phyloP scores from a whole-genome alignment of 179 eudicot species.

The Corrigiola litoralis region DNA sequence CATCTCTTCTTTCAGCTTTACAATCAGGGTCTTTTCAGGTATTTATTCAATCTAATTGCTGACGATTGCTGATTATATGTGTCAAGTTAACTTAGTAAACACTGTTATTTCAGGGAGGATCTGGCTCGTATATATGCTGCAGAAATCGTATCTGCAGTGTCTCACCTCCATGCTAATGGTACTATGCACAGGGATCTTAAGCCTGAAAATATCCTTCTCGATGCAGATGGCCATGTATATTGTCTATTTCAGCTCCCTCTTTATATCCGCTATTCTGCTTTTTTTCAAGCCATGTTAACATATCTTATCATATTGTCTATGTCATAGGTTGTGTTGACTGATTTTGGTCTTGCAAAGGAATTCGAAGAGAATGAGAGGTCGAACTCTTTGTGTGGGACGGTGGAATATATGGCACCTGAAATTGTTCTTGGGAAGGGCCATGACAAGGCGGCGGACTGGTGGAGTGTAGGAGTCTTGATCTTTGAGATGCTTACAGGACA shows the following conservation, averaged over 20 bases:
- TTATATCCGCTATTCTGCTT: neutral
- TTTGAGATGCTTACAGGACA: constrained; percentile 95
- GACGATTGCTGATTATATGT: neutral
- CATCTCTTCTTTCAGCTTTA: constrained; percentile 91
- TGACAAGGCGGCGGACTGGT: constrained; percentile 94
- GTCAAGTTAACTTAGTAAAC: neutral
- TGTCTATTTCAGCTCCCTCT: constrained; percentile 21
- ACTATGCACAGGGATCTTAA: constrained; percentile 87
- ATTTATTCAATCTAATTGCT: neutral
- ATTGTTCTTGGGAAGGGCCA: constrained; percentile 86
- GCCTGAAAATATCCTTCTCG: constrained; percentile 81
- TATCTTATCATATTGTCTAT: neutral
- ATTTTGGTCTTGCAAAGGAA: constrained; percentile 87
- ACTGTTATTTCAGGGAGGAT: constrained; percentile 62
- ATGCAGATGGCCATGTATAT: constrained; percentile 89
- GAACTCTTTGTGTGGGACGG: constrained; percentile 85
- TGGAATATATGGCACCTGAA: constrained; percentile 95
- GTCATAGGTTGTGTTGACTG: constrained; percentile 69
- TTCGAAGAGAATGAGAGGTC: constrained; percentile 71
- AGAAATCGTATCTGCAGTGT: constrained; percentile 82
- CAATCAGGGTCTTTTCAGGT: constrained; percentile 89
- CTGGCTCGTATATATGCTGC: constrained; percentile 76
- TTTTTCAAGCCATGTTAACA: neutral
- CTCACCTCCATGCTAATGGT: constrained; percentile 80
- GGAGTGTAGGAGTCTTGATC: constrained; percentile 85